Conservation (phyloP, 805 yeast genomes). For the Nakazawaea sp. region DNA sequence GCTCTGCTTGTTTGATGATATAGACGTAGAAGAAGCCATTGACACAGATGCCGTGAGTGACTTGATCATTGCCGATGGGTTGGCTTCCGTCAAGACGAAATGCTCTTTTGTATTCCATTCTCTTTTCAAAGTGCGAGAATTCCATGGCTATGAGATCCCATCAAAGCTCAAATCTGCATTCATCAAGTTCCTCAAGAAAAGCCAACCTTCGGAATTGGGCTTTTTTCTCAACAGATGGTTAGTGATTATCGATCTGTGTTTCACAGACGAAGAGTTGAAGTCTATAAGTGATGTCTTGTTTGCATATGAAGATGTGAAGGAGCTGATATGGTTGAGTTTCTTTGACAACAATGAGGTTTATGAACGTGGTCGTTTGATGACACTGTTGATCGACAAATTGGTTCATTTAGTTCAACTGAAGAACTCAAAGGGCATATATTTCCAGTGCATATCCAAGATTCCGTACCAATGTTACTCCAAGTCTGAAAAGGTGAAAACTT, state of each 20-base stretch:
- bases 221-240: conserved; percentile 47
- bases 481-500: conserved; percentile 26
- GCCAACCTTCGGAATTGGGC: conserved; percentile 13
- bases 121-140: conserved; percentile 44
- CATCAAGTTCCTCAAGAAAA: conserved; percentile 17
- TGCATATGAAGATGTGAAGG: conserved; percentile 12
- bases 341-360: conserved; percentile 33
- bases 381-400: conserved; percentile 14
- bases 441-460: conserved; percentile 18
- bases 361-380: conserved; percentile 38
- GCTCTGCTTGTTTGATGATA: conserved; percentile 39
- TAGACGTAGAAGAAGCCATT: conserved; percentile 12
- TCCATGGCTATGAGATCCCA: conserved; percentile 24
- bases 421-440: not conserved
- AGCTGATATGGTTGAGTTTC: conserved; percentile 16
- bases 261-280: conserved; percentile 23
- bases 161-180: conserved; percentile 16
- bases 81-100: not conserved
- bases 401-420: not conserved
- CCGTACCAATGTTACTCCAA: conserved; percentile 44
- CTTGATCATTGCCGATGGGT: conserved; percentile 4
- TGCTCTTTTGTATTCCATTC: conserved; percentile 25
- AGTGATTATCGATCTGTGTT: conserved; percentile 33
- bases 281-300: conserved; percentile 24
- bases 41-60: not conserved